phyloP scores from a whole-genome alignment of 2,329 filamentous ascomycete genomes.

The Aspergillus viridinutans region DNA sequence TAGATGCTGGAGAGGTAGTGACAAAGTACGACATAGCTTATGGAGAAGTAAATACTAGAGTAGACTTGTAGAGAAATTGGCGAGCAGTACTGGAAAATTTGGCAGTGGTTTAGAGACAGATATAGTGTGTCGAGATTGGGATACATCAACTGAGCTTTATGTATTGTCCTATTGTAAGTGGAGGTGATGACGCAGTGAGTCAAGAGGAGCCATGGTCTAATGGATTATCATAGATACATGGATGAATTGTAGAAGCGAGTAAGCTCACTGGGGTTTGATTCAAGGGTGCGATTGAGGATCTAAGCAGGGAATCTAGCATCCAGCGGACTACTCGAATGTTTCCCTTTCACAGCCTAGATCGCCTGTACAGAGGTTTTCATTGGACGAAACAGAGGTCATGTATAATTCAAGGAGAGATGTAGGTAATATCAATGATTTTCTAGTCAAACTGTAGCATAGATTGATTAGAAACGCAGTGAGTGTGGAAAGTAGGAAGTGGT shows the following conservation, averaged over 20 bases:
- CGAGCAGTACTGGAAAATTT: neutral
- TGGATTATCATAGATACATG: neutral
- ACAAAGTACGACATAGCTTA: neutral
- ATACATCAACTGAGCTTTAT: neutral
- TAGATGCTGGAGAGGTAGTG: neutral
- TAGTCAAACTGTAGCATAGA: constrained; percentile 19
- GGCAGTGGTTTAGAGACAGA: neutral
- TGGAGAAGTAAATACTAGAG: neutral
- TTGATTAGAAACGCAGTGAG: constrained; percentile 26
- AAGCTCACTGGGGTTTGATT: constrained; percentile 3
- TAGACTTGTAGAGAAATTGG: neutral
- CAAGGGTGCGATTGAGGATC: constrained; percentile 5
- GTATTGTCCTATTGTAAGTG: neutral
- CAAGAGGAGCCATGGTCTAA: neutral
- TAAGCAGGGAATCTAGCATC: constrained; percentile 12
- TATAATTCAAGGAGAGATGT: constrained; percentile 15
- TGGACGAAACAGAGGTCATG: constrained; percentile 13
- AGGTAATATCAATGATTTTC: constrained; percentile 5
- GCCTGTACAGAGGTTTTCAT: constrained; percentile 19
- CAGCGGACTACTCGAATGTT: constrained; percentile 5
- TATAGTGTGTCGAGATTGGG: neutral
- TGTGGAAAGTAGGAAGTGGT: neutral
- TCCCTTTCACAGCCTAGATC: constrained; percentile 22
- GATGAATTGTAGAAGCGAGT: neutral
- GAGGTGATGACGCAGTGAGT: neutral